phyloP scores from a whole-genome alignment of 2,329 filamentous ascomycete species.

The Sporothrix sp. region DNA sequence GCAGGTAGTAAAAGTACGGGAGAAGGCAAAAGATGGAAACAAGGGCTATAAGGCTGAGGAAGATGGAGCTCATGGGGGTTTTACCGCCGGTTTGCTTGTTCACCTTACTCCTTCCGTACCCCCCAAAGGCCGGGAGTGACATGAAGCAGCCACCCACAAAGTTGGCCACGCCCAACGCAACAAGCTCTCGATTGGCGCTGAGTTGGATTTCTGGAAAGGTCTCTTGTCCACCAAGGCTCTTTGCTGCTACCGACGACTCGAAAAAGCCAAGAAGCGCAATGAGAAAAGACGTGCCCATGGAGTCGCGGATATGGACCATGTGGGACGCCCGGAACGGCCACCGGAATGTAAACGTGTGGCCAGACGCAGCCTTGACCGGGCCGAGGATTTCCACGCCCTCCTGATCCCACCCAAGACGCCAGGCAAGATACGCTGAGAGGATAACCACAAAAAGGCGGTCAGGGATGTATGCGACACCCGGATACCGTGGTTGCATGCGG shows the following conservation, averaged over 20 bases:
- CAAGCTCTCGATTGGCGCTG: slow-evolving; percentile 85
- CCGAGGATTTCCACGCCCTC: slow-evolving; percentile 78
- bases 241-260: slow-evolving; percentile 91
- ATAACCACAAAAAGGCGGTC: slow-evolving; percentile 88
- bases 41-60: slow-evolving; percentile 74
- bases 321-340: slow-evolving; percentile 74
- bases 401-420: slow-evolving; percentile 65
- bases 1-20: slow-evolving; percentile 89
- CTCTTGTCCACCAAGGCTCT: slow-evolving; percentile 64
- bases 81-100: slow-evolving; percentile 86
- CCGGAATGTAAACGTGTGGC: slow-evolving; percentile 66
- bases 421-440: slow-evolving; percentile 70
- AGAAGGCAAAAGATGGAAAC: slow-evolving; percentile 72
- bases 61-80: slow-evolving; percentile 86
- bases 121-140: slow-evolving; percentile 87
- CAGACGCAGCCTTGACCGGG: slow-evolving; percentile 62
- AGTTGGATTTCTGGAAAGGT: slow-evolving; percentile 70
- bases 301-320: slow-evolving; percentile 72
- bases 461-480: slow-evolving; percentile 75
- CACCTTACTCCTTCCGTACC: slow-evolving; percentile 92
- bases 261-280: slow-evolving; percentile 97
- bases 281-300: slow-evolving; percentile 83
- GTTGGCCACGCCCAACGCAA: slow-evolving; percentile 84
- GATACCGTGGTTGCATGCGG: slow-evolving; percentile 66
- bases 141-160: slow-evolving; percentile 87